Evolutionary conservation across 2,329 filamentous ascomycete genomes (phyloP), one percentile per base, ranked within the genome.

Genomic region (Bipolaris victoriae): DNA sequence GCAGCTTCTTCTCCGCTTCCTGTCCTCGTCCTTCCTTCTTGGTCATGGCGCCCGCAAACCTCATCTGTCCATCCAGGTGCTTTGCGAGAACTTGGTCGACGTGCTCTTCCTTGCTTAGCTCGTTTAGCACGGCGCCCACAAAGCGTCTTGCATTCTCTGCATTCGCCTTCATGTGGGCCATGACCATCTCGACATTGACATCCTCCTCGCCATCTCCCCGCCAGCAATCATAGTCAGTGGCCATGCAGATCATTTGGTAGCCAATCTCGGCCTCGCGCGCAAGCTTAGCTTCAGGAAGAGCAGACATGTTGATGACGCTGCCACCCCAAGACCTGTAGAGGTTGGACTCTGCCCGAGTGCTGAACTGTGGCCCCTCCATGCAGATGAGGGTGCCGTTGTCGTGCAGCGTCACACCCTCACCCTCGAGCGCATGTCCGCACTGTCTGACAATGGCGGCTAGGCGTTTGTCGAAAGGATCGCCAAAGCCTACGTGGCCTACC

Each of bases 341-440:
- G 79, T 97, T 88, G 56, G 90, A 95, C 81, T 99, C 95, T 57
- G 95, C 94, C 61, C 95, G 92, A 16, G 95, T 98, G 60, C 90
- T 95, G 84, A 99, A 99, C 71, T 97, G 92, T 18, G 95, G 95
- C n/a, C 95, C 95, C 84, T 99, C 95, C 90, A 99, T 99, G 81
- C 93, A 97, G 68, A 99, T 84, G 59, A 98, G 80, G 1, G 90
- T 91, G 43, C 94, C 95, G 66, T 86, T 88, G 67, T 91, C 88
- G 77, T 99, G 95, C 67, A 98, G 80, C 15, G 85, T 85, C 16
- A 97, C 90, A 50, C 91, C 91, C 5, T 97, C 92, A 47, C 94
- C 92, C 69, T 91, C 86, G 76, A 97, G 84, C 57, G 81, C 83
- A 71, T 86, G 83, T 10, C 92, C 93, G 76, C 92, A 97, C 55